Evolutionary conservation across 1,284 basidiomycete species (phyloP), one percentile per base, ranked within the genome.

Genomic region (Heterobasidion occidentale): DNA sequence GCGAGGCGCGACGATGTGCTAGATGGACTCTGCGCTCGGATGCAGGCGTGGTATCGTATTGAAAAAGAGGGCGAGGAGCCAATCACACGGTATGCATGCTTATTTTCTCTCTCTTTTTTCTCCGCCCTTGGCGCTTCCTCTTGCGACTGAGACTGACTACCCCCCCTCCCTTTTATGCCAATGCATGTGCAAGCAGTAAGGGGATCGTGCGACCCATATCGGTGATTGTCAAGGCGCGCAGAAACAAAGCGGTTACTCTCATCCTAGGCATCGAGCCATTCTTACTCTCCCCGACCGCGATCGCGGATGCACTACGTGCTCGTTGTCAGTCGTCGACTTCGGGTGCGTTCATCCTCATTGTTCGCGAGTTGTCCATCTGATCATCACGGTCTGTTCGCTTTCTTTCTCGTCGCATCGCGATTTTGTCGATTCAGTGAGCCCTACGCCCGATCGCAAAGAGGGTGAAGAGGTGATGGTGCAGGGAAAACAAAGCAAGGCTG

Each of bases 221-320:
- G 27, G 27, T 27, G 27, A 27, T 27, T 27, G 27, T 27, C 27
- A 27, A 27, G 6, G 27, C 27, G 5, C 27, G 27, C 5, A 27
- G 27, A 27, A 27, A 27, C 27, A 27, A 27, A 6, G 27, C 27
- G 27, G 27, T 27, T 4, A 27, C 27, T 27, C 27, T 27, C 5
- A 27, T 27, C 27, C 5, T 27, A 4, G 27, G 27, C 27, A 6
- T 27, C 27, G 27, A 27, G 27, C 27, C 27, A 27, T 27, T 27
- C 27, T 27, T 27, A 4, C 27, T 27, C 27, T 27, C 27, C 27
- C 27, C 27, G 27, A 27, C 27, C 27, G 27, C 27, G 5, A 81
- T 95, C 68, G 86, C 88, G 1, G 91, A 94, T 48, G 90, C 92
- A 57, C 72, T 95, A 53, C 79, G 84, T 59, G 86, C 81, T 65